Conservation (phyloP, 345 rosid species). For the Eucalyptus curtisii region DNA sequence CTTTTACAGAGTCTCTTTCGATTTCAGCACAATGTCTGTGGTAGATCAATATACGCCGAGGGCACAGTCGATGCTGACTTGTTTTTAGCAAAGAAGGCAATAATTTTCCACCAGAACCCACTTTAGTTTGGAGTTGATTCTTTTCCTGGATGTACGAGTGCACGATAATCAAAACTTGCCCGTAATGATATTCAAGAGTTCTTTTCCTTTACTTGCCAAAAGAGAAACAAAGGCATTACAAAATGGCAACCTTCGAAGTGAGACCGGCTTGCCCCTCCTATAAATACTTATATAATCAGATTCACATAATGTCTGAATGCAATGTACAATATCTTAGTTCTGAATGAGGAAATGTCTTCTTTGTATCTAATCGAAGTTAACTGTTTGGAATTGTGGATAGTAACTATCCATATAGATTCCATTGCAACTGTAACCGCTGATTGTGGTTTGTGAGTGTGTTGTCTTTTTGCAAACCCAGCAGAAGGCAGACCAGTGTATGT, state of each 20-base stretch:
- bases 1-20: conserved; percentile 66
- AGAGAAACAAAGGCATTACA: not conserved
- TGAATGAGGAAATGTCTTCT: not conserved
- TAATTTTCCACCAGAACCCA: not conserved
- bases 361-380: not conserved
- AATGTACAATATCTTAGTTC: not conserved
- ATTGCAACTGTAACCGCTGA: not conserved
- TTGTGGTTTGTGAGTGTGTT: not conserved
- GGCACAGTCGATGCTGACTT: conserved; percentile 85
- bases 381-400: not conserved
- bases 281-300: not conserved
- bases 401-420: not conserved
- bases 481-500: conserved; percentile 60
- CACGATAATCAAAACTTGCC: not conserved
- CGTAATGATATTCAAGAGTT: not conserved
- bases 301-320: not conserved
- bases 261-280: not conserved
- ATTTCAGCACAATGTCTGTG: conserved; percentile 96
- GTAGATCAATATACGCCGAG: conserved; percentile 88
- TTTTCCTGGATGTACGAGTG: not conserved
- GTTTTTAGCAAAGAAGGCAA: conserved; percentile 81
- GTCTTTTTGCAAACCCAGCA: conserved; percentile 28
- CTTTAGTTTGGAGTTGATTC: not conserved
- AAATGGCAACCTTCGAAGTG: not conserved
- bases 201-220: not conserved